Base-by-base conservation (phyloP, 2,329 filamentous ascomycete genomes). In the Colletotrichum endophyticum region DNA sequence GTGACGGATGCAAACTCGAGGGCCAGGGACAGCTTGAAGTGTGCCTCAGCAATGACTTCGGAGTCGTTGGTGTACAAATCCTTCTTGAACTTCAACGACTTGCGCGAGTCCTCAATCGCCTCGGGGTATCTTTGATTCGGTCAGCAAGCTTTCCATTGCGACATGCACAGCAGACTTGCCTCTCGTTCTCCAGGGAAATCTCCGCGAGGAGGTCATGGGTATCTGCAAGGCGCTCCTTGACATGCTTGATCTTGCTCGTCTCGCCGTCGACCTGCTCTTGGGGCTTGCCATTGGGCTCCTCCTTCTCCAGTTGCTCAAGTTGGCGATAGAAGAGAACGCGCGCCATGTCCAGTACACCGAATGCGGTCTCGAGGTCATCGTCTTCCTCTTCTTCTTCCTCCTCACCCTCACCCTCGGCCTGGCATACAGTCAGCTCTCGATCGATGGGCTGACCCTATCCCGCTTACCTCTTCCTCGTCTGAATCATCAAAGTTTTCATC, bases 151-250 rank as follows among this genome's bases (percentile, higher is more conserved):
- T n/a, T 5, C 11, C 6, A n/a, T 5, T 36, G 56, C 2, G 8
- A 36, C 36, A 32, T 34, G 16, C 22, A 19, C 2, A 59, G 22
- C 56, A 9, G 57, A 67, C 84, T 76, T 86, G 93, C 87, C 94
- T 93, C 86, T 99, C 97, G 80, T 97, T 98, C 87, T 99, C 97
- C 32, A 99, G 89, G n/a, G 95, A 98, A 78, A 99, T 98, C 85
- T 99, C 97, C 12, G 96, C 95, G 78, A 99, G 94, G 72, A 98
- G 91, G 83, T 98, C 96, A 84, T 98, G 95, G 11, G 95, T 98
- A 83, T 99, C 97, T 77, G 95, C 95, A 39, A 99, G 91, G 73
- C 95, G 93, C 85, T 98, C 95, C 85, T 96, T 96, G 82, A 96
- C 89, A 77, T 94, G 92, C 78, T 89, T 86, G 59, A 88, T 79